phyloP scores from a whole-genome alignment of 2,329 filamentous ascomycete species.

The Parastagonospora nodorum region DNA sequence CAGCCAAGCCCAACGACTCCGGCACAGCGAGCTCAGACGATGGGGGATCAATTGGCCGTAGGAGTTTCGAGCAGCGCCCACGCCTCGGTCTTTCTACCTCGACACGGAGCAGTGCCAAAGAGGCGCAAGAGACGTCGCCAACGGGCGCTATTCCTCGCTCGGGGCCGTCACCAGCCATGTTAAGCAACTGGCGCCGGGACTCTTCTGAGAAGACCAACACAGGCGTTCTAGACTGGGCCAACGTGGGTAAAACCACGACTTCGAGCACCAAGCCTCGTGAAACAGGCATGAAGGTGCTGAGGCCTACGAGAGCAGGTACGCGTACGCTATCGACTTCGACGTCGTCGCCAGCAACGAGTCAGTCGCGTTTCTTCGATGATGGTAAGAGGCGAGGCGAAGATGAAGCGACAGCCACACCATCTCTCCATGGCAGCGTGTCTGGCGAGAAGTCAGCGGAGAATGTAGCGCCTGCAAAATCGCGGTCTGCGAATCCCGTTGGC shows the following conservation, averaged over 20 bases:
- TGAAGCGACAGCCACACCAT: constrained; percentile 18
- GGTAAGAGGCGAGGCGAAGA: constrained; percentile 46
- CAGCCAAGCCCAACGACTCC: constrained; percentile 19
- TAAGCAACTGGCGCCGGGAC: constrained; percentile 56
- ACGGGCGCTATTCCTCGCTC: constrained; percentile 28
- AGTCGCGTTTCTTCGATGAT: constrained; percentile 57
- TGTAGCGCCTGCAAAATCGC: constrained; percentile 51
- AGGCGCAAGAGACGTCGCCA: constrained; percentile 22
- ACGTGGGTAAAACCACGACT: constrained; percentile 61
- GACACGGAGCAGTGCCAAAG: constrained; percentile 26
- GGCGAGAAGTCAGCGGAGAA: constrained; percentile 47
- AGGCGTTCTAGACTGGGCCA: constrained; percentile 57
- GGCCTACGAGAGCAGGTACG: constrained; percentile 69
- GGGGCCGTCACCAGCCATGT: constrained; percentile 50
- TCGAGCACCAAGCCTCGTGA: constrained; percentile 63
- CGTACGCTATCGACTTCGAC: constrained; percentile 52
- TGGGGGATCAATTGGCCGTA: constrained; percentile 30
- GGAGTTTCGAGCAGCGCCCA: constrained; percentile 40
- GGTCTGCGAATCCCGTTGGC: constrained; percentile 80
- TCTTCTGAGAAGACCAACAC: constrained; percentile 37
- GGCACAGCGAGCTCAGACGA: constrained; percentile 34
- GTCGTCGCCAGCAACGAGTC: constrained; percentile 36
- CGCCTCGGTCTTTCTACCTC: constrained; percentile 22
- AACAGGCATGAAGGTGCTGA: constrained; percentile 89
- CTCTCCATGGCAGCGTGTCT: constrained; percentile 36